These are phyloP conservation scores for Gentiana straminea DNA, from an alignment of 257 asterid genomes.

Conservation along the genomic window DNA sequence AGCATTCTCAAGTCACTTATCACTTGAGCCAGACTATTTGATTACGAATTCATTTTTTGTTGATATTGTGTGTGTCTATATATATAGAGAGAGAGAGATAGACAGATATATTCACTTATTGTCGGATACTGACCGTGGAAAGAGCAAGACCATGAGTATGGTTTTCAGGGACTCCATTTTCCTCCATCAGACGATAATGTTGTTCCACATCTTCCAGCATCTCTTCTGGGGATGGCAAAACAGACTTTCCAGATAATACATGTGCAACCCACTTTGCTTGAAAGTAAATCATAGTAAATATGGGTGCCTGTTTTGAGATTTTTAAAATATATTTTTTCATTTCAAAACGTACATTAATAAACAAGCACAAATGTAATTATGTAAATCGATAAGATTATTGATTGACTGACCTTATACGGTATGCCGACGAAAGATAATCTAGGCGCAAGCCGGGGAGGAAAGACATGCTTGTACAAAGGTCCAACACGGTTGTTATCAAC, in stretches of 20 bases:
- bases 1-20: too few species aligned
- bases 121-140: too few species aligned
- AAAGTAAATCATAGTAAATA: conserved; percentile 25
- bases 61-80: too few species aligned
- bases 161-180: conserved; percentile 17
- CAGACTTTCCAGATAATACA: conserved; percentile 31
- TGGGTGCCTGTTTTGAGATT: conserved; percentile 1
- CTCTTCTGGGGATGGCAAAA: conserved; percentile 34
- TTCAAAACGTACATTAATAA: not conserved
- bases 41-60: too few species aligned
- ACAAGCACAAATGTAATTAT: not conserved
- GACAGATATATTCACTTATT: too few species aligned
- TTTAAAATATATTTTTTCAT: not conserved
- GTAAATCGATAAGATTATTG: not conserved
- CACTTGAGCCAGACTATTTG: too few species aligned
- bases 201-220: conserved; percentile 38
- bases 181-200: conserved; percentile 30
- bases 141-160: conserved; percentile 1
- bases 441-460: conserved; percentile 55
- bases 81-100: too few species aligned
- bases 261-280: conserved; percentile 63
- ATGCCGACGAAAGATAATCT: conserved; percentile 44
- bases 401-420: conserved; percentile 20
- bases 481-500: conserved; percentile 48
- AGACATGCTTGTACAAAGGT: conserved; percentile 48